Conservation (phyloP, 768 basidiomycete genomes). For the Fomitopsis pulvina region DNA sequence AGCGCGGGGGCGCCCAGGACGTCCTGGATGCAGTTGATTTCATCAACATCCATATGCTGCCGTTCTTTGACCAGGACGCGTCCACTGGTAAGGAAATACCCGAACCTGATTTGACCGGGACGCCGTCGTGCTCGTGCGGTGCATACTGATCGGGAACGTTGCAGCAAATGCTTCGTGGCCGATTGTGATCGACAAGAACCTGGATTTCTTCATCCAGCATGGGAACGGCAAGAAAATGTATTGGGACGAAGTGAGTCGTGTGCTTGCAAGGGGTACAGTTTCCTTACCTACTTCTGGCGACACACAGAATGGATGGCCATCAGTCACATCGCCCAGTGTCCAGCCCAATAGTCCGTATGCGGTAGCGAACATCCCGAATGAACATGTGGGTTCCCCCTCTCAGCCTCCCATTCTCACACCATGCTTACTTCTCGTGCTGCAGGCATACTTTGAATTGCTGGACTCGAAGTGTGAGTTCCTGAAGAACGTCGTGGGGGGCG, state of each 20-base stretch:
- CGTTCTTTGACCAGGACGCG: constrained; percentile 30
- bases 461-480: constrained; percentile 58
- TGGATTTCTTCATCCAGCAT: constrained; percentile 63
- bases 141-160: neutral
- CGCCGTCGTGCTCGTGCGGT: neutral
- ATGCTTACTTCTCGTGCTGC: constrained; percentile 1
- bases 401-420: no score
- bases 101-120: neutral
- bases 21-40: constrained; percentile 21
- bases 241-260: constrained; percentile 50
- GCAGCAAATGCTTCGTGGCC: constrained; percentile 58
- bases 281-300: neutral
- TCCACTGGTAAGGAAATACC: constrained; percentile 37
- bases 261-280: no score
- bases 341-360: constrained; percentile 60
- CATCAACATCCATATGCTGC: constrained; percentile 22
- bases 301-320: constrained; percentile 72
- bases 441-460: constrained; percentile 60
- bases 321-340: constrained; percentile 50
- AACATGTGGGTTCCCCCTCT: constrained; percentile 37
- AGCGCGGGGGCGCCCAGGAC: constrained; percentile 20
- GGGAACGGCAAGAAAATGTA: constrained; percentile 70
- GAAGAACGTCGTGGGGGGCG: constrained; percentile 52
- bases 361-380: constrained; percentile 54
- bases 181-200: constrained; percentile 41